Evolutionary conservation across 2,329 filamentous ascomycete genomes (phyloP), one percentile per base, ranked within the genome.

Genomic region (Cordyceps javanica): DNA sequence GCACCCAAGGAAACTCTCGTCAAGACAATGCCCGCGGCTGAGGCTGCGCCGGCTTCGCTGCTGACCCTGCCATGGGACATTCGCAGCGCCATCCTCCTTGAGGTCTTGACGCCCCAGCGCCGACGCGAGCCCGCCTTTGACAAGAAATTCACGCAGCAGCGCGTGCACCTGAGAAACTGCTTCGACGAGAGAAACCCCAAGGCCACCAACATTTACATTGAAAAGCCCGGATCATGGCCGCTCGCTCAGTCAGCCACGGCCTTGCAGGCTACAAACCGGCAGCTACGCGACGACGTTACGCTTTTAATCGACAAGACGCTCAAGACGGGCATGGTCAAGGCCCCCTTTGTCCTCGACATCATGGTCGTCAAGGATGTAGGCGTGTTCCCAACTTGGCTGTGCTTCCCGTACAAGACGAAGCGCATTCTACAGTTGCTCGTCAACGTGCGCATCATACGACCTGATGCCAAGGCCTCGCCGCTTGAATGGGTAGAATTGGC

Each of bases 201-300:
- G 21, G 25, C 13, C 8, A 57, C 55, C 25, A 52, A 57, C 28
- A 42, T 57, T n/a, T 57, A 57, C 55, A 26, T 57, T 5, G 21
- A 36, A 5, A 57, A 38, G 38, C 46, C 25, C 55, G 46, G 38
- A 13, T 14, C 36, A 10, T 36, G 45, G 32, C 36, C 34, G 30
- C 28, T 36, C 10, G n/a, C 46, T 30, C 16, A 4, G 45, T 23
- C 26, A 28, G 44, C 44, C 30, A 52, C 5, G 23, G 50, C 36
- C 21, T 42, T 53, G 50, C 36, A 23, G 36, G 34, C 28, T 1
- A 53, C 50, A 21, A 42, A 34, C 34, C 36, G 50, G n/a, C 50
- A 28, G 25, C 38, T 53, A 7, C 34, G 50, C 26, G 21, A 53
- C 8, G 50, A 53, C 2, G 21, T n/a, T 23, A 28, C 23, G 36